These are phyloP conservation scores for Cetraspora pellucida DNA, from an alignment of 192 early-diverging fungal genomes.

Conservation along the genomic window DNA sequence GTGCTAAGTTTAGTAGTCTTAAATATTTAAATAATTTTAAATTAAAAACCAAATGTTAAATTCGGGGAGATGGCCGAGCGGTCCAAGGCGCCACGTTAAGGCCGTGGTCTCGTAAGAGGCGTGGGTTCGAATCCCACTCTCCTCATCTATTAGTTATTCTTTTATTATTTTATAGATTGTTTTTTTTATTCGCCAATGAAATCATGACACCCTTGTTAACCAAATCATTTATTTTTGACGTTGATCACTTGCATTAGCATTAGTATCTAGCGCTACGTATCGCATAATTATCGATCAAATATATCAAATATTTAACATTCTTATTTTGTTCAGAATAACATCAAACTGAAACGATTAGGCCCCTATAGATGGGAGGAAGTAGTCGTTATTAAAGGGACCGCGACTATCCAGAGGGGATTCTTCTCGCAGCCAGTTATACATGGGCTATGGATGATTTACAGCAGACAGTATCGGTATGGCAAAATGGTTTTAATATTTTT, in stretches of 20 bases:
- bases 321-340: too few relatives aligned
- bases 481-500: too few relatives aligned
- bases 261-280: too few relatives aligned
- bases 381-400: neutral
- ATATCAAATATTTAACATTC: too few relatives aligned
- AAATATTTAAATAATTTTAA: neutral
- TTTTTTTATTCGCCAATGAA: neutral
- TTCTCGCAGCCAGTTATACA: neutral
- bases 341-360: neutral
- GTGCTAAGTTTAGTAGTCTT: too few relatives aligned
- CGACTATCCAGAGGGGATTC: neutral
- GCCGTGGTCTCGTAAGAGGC: conserved; percentile 50
- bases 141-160: conserved; percentile 19
- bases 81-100: conserved; percentile 53
- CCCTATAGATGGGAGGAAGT: neutral
- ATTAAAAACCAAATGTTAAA: neutral
- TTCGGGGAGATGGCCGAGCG: conserved; percentile 48
- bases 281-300: too few relatives aligned
- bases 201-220: neutral
- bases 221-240: too few relatives aligned
- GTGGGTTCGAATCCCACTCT: conserved; percentile 54
- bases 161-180: neutral
- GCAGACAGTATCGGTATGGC: too few relatives aligned
- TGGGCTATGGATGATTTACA: too few relatives aligned
- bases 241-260: too few relatives aligned